Conservation (phyloP, 208 protist genomes). For the Crithidia brevicula region DNA sequence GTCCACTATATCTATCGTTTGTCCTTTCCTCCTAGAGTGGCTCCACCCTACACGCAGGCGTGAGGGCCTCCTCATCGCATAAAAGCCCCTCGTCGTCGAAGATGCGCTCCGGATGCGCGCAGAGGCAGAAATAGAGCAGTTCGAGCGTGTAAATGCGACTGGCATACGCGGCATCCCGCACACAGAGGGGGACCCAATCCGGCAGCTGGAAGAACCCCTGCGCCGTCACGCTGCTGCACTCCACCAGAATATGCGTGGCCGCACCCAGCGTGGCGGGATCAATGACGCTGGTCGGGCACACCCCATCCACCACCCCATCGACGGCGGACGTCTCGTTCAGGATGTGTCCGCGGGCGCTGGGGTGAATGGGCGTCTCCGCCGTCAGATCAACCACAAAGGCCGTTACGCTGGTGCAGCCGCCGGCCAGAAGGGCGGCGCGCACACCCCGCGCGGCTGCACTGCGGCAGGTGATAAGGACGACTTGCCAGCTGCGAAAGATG, state of each 20-base stretch:
- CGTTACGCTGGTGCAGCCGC: slow-evolving; percentile 47
- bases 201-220: slow-evolving; percentile 49
- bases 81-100: slow-evolving; percentile 50
- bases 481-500: slow-evolving; percentile 60
- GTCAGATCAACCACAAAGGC: slow-evolving; percentile 39
- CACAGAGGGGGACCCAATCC: slow-evolving; percentile 47
- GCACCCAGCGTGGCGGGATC: slow-evolving; percentile 2
- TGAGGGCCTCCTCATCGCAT: slow-evolving; percentile 34
- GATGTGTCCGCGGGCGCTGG: neutral
- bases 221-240: slow-evolving; percentile 51
- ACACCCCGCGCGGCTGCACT: slow-evolving; percentile 50
- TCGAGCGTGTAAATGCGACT: slow-evolving; percentile 67
- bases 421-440: slow-evolving; percentile 49
- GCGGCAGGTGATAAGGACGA: slow-evolving; percentile 57
- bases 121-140: slow-evolving; percentile 70
- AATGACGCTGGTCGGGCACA: slow-evolving; percentile 30
- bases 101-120: slow-evolving; percentile 39
- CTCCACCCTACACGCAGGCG: slow-evolving; percentile 54
- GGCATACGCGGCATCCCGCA: slow-evolving; percentile 29
- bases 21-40: neutral
- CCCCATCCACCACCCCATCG: slow-evolving; percentile 25
- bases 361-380: slow-evolving; percentile 1
- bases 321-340: slow-evolving; percentile 20
- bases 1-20: too few species aligned
- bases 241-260: slow-evolving; percentile 66